Evolutionary conservation across 179 eudicot species (phyloP).

Genomic region (Drosera spatulata): DNA sequence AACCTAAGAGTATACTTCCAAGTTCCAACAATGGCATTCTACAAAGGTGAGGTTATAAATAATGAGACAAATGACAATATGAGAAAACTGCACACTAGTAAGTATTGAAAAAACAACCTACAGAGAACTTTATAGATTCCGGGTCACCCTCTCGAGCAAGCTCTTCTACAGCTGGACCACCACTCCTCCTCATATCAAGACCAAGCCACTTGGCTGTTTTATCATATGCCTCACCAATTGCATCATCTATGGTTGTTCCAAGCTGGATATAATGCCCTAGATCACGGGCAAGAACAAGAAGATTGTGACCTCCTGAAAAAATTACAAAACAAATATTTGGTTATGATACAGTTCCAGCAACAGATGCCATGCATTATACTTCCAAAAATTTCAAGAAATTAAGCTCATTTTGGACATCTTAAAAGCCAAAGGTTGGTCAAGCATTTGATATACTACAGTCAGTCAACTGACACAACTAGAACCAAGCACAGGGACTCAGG

Average conservation of each 20-base stretch:
- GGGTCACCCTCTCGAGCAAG: conserved; percentile 91
- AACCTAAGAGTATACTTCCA: no score
- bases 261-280: conserved; percentile 88
- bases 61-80: no score
- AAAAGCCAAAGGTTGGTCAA: no score
- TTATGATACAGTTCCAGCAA: background rate
- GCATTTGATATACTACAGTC: no score
- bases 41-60: no score
- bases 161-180: conserved; percentile 94
- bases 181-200: conserved; percentile 83
- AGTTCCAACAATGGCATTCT: no score
- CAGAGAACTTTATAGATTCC: conserved; percentile 52
- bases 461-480: no score
- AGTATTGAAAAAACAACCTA: conserved; percentile 14
- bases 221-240: conserved; percentile 98
- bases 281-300: conserved; percentile 80
- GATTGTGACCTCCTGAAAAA: conserved; percentile 87
- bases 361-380: no score
- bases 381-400: no score
- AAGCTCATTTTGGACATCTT: no score
- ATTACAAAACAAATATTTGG: conserved; percentile 2
- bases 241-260: conserved; percentile 94
- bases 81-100: no score
- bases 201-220: conserved; percentile 98
- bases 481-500: no score